Base-by-base conservation (phyloP, 2,329 filamentous ascomycete genomes). In the Teratosphaeria viscida region DNA sequence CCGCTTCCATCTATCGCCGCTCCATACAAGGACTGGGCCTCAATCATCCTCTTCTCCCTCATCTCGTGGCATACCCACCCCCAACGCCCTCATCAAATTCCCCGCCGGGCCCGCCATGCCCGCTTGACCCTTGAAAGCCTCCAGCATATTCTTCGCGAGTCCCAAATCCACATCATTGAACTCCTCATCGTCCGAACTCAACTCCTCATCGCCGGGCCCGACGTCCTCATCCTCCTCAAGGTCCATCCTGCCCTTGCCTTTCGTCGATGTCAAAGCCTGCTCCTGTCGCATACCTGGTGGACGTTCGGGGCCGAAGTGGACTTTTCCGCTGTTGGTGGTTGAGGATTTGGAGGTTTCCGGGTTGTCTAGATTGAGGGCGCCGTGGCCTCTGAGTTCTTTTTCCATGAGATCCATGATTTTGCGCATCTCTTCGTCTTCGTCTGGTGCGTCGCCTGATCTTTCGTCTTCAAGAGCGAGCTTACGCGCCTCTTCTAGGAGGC, bases 81-180 rank as follows among this genome's bases (percentile, higher is more conserved):
- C 91, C 86, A 97, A 88, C 76, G 95, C 82, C 6, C 86, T 87
- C 68, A 99, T 81, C 61, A 99, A 77, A 71, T 96, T 97, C 0
- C 92, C 86, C 2, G 89, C 88, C 0, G 94, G 94, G 0, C 94
- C 94, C 35, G 90, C 81, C 78, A 88, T 83, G 12, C 94, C 94
- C 19, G 80, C 90, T 72, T 97, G 92, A 16, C 89, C 87, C 70
- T 95, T 95, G 75, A 99, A 92, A 67, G 90, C 92, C 72, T 96
- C 90, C 1, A 99, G 78, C 58, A 99, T 78, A 68, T 97, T 97
- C 72, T 88, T 90, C 19, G 89, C 91, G 27, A 99, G 79, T 62
- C 94, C 92, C 66, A 91, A 88, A 70, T 97, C 89, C 32, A 94
- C 84, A 63, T 91, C 81, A 4, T 94, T 82, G 57, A 87, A 85